Evolutionary conservation across 305 asterid species (phyloP).

Genomic region (Ilex paraguariensis): DNA sequence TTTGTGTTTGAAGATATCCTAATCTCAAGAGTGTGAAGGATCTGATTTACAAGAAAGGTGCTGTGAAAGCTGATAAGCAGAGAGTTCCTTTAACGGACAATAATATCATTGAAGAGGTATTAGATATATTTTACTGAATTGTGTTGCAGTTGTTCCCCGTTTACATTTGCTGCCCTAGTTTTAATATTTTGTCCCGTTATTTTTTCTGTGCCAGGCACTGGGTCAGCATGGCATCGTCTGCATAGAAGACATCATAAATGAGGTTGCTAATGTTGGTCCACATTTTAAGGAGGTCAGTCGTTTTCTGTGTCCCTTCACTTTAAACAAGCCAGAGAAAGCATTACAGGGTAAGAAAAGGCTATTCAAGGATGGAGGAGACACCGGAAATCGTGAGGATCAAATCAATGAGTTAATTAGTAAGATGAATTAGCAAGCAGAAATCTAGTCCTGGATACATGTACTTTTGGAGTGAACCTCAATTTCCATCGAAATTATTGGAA

Average conservation of each 20-base stretch:
- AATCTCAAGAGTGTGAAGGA: conserved; percentile 83
- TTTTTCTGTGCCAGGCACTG: conserved; percentile 38
- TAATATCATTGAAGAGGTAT: conserved; percentile 79
- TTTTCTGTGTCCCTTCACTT: conserved; percentile 67
- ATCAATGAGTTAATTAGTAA: conserved; percentile 71
- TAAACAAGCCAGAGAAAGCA: conserved; percentile 76
- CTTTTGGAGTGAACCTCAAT: no score
- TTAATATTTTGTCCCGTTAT: no score
- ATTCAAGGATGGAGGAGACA: conserved; percentile 77
- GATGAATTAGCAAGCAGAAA: conserved; percentile 53
- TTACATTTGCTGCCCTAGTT: no score
- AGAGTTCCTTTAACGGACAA: conserved; percentile 83
- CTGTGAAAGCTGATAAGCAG: conserved; percentile 51
- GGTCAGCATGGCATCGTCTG: conserved; percentile 70
- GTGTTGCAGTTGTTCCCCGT: no score
- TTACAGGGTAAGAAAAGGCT: conserved; percentile 72
- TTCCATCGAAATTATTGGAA: no score
- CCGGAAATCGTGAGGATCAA: conserved; percentile 70
- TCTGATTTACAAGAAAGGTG: conserved; percentile 87
- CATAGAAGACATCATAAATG: conserved; percentile 79
- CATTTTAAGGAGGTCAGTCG: conserved; percentile 58
- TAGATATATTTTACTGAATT: conserved; percentile 1
- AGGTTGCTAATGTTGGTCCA: conserved; percentile 58
- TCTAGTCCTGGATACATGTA: no score
- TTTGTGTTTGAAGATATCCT: conserved; percentile 56